Conservation (phyloP, 2,329 filamentous ascomycete genomes). For the Geosmithia flava region DNA sequence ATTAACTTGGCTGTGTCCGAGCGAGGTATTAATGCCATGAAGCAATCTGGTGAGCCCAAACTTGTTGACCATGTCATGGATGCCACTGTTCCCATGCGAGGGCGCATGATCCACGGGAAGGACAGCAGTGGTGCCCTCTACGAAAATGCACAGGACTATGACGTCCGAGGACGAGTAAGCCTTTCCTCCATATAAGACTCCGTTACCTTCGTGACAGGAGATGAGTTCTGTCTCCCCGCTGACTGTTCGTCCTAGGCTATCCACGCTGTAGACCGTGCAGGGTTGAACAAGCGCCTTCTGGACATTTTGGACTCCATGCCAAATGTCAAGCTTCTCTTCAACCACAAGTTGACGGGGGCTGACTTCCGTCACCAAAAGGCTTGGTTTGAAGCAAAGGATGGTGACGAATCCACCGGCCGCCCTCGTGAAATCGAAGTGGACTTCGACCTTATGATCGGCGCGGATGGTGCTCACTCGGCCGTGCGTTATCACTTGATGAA, state of each 20-base stretch:
- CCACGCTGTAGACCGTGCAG: constrained; percentile 72
- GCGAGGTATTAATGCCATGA: constrained; percentile 81
- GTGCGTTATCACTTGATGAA: constrained; percentile 95
- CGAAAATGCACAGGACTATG: constrained; percentile 81
- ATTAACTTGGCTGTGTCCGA: constrained; percentile 95
- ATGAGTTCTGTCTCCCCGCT: not conserved
- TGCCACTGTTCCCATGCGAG: constrained; percentile 83
- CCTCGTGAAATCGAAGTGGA: constrained; percentile 62
- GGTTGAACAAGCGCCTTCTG: constrained; percentile 71
- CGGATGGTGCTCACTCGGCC: constrained; percentile 88
- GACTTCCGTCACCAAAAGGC: constrained; percentile 70
- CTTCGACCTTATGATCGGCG: constrained; percentile 92
- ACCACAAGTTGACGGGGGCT: constrained; percentile 83
- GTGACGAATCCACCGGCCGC: constrained; percentile 24
- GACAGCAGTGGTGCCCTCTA: constrained; percentile 53
- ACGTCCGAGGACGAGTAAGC: constrained; percentile 70
- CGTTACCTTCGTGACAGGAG: too few species aligned
- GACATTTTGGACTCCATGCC: constrained; percentile 72
- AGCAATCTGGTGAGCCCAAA: constrained; percentile 50
- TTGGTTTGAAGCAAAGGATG: constrained; percentile 63
- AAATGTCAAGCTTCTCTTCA: constrained; percentile 88
- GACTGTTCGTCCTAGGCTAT: constrained; percentile 45
- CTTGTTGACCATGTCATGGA: constrained; percentile 64
- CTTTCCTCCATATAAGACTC: not conserved
- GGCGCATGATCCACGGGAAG: constrained; percentile 86